Evolutionary conservation across 441 rosid species (phyloP), one percentile per base, ranked within the genome.

Genomic region (Daphne laureola): DNA sequence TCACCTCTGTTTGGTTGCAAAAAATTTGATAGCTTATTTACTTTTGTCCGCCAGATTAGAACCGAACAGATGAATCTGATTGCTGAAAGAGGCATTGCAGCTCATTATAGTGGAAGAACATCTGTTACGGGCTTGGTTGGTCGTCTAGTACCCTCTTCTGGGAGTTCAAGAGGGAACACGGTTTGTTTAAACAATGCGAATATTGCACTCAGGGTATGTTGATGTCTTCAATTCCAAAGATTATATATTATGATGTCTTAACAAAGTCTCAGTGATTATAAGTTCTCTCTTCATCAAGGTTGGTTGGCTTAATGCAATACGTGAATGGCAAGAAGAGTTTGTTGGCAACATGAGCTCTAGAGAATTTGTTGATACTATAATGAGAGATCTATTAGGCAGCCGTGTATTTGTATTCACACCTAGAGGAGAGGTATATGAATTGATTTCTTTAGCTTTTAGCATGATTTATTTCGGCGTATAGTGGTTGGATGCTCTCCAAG

Each of bases 321-420:
- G 99, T 61, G 97, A 93, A 74, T 93, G 99, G 99, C 99, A 93
- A 83, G 96, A 89, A 64, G 97, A 93, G 75, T 93, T 93, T 58
- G 99, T 93, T 57, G 99, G 99, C 72, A 93, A 89, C 75, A 93
- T 93, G 99, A 89, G 82, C 79, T 93, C 99, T 52, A 87, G 99
- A 68, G 99, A 93, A 75, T 93, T 93, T 79, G 99, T 93, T 21
- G 99, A 93, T 63, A 93, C 91, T 48, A 53, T 93, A 51, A 93
- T 97, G 12, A 74, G 86, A 69, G 99, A 93, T 76, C 88, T 93
- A 46, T 57, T 93, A 59, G 95, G 99, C 61, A 93, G 99, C 59
- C 80, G 96, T 38, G 80, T 93, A 67, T 93, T 93, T 67, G 99
- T 93, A 50, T 93, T 93, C 66, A 79, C 93, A 6, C 96, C 97